Base-by-base conservation (phyloP, 176 grass and related monocot species). In the Canna indica region DNA sequence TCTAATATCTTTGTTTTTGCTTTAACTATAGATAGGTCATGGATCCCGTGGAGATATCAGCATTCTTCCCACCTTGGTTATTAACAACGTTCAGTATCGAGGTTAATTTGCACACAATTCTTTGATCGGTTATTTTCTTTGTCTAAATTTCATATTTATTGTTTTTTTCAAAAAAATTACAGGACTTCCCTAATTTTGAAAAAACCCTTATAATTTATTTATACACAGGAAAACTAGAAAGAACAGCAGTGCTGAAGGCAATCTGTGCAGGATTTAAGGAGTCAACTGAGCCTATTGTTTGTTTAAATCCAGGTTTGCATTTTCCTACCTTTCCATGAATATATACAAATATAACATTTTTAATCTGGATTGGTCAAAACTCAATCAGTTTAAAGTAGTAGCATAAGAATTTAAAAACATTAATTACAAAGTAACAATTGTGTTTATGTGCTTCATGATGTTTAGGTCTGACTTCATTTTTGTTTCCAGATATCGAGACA, bases 81-180 rank as follows among this genome's bases (percentile, higher is more conserved):
- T 96, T 80, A 96, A 96, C 78, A 76, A 96, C 32, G 82, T 96
- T 14, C 91, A 96, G 69, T 96, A 96, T 30, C 42, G 91, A 61
- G 88, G 91, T 95, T 8, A 10, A 11, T 48, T 20, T 39, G 13
- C 39, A 27, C 65, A 47, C 18, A 68, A n/a, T 17, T n/a, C n/a
- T n/a, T n/a, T n/a, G n/a, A n/a, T n/a, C n/a, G n/a, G n/a, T n/a
- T n/a, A 11, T n/a, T 12, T 69, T 31, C 8, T 18, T 44, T 44
- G 7, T 67, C 50, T 54, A 25, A n/a, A n/a, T n/a, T n/a, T n/a
- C n/a, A n/a, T n/a, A n/a, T n/a, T n/a, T n/a, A n/a, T n/a, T n/a
- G n/a, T n/a, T n/a, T n/a, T n/a, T n/a, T n/a, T n/a, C n/a, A n/a
- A n/a, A n/a, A n/a, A n/a, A n/a, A n/a, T n/a, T n/a, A n/a, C n/a